phyloP scores from a whole-genome alignment of 352 stramenopile genomes.

The Phytophthora podocarpi region DNA sequence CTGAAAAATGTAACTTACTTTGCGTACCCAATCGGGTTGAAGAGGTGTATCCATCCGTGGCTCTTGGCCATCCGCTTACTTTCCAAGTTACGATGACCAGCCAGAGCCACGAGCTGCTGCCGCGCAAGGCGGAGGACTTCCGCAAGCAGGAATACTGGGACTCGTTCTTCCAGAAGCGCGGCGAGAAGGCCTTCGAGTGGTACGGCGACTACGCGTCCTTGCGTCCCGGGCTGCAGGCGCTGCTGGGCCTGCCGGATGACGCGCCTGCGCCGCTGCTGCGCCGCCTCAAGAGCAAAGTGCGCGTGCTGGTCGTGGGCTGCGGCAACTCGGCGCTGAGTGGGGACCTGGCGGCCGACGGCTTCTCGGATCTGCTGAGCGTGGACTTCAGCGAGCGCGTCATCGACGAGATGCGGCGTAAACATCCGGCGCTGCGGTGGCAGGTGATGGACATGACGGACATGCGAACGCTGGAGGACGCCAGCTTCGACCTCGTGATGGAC shows the following conservation, averaged over 20 bases:
- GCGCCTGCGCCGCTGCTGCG: slow-evolving; percentile 28
- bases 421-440: slow-evolving; percentile 62
- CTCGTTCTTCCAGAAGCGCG: slow-evolving; percentile 72
- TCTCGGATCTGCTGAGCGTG: slow-evolving; percentile 61
- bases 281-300: slow-evolving; percentile 46
- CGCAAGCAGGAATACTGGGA: slow-evolving; percentile 79
- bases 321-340: slow-evolving; percentile 77
- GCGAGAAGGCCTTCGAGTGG: slow-evolving; percentile 80
- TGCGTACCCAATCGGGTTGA: slow-evolving; percentile 9
- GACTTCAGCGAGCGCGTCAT: slow-evolving; percentile 82
- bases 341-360: slow-evolving; percentile 65
- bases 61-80: not conserved
- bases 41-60: slow-evolving; percentile 10
- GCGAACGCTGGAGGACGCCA: slow-evolving; percentile 36
- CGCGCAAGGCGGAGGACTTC: slow-evolving; percentile 61
- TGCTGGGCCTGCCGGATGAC: slow-evolving; percentile 36
- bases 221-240: slow-evolving; percentile 33
- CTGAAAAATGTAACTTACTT: too few relatives aligned
- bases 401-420: slow-evolving; percentile 73
- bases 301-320: slow-evolving; percentile 77
- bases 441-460: slow-evolving; percentile 87
- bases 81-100: slow-evolving; percentile 7
- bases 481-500: slow-evolving; percentile 81
- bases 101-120: slow-evolving; percentile 46
- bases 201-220: slow-evolving; percentile 69